Evolutionary conservation across 1,284 basidiomycete species (phyloP), one percentile per base, ranked within the genome.

Genomic region (Marasmius oreades): DNA sequence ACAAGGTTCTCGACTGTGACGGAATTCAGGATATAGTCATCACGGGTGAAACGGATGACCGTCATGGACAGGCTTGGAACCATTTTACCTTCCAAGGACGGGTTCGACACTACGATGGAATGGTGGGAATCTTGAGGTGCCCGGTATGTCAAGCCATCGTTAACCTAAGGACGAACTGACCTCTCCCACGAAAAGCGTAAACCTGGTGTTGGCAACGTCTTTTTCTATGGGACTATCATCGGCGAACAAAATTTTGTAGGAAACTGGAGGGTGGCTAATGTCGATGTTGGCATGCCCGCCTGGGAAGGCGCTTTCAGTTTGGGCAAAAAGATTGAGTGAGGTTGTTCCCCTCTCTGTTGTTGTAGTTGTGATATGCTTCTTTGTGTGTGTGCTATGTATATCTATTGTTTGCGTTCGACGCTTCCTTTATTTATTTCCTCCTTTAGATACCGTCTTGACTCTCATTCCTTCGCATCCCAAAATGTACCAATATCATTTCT

Each of bases 211-310:
- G 80, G 79, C 45, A 66, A 74, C 10, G 75, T 78, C 66, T 76
- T 90, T 51, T 84, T 90, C 62, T 86, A 83, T 34, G 88, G 88
- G 2, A 90, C 89, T 64, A 59, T 90, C 45, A 76, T 85, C 12
- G 86, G 81, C 0, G 79, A 78, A 12, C 71, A 78, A 60, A 86
- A 80, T 56, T 80, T 90, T 60, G 84, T 88, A 12, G 88, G 88
- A 7, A 84, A 81, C 55, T 90, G 88, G 88, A 75, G 87, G 33
- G 61, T 72, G 20, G 71, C 71, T 5, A 61, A 63, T 6, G 50
- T 61, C 4, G 77, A 81, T 51, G 71, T 74, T 1, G 64, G 69
- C 6, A 62, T 68, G 39, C 77, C 76, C 23, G 78, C 72, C 42
- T 79, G 80, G 69, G 86, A 88, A 65, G 78, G 82, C 37, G 76